Percentiles rank a stretch among this genome's conserved stretches.
phyloP scores from a whole-genome alignment of 768 basidiomycete species.

The Lentinula detonsa region DNA sequence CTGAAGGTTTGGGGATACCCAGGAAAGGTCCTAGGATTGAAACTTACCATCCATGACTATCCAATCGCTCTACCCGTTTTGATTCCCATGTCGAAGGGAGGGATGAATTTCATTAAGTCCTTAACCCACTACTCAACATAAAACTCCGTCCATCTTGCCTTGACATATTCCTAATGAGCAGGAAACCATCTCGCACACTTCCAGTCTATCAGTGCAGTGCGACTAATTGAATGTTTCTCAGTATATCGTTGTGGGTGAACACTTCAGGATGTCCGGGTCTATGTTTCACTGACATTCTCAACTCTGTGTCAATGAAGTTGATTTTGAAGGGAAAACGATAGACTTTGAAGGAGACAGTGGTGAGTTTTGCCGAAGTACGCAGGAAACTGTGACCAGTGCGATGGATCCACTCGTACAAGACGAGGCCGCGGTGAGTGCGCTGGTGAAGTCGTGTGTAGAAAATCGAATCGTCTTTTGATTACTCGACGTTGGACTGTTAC shows the following conservation, averaged over 20 bases:
- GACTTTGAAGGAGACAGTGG: too few species aligned
- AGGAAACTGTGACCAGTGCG: too few species aligned
- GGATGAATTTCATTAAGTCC: not conserved
- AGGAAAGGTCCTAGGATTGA: not conserved
- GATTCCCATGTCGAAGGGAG: not conserved
- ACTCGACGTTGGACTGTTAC: too few species aligned
- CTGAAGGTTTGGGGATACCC: too few species aligned
- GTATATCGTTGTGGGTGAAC: conserved; percentile 37
- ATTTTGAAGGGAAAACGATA: too few species aligned
- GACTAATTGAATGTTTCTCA: too few species aligned
- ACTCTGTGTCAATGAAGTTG: too few species aligned
- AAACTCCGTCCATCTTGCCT: conserved; percentile 4
- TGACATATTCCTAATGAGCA: conserved; percentile 26
- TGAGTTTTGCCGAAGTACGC: too few species aligned
- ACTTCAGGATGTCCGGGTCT: conserved; percentile 6
- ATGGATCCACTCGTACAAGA: too few species aligned
- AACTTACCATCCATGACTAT: not conserved
- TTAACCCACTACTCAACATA: not conserved
- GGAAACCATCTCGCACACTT: conserved; percentile 27
- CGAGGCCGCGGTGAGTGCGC: too few species aligned
- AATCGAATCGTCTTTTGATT: too few species aligned
- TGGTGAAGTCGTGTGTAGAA: too few species aligned
- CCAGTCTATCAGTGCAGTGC: conserved; percentile 32
- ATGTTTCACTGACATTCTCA: not conserved
- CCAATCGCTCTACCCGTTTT: not conserved